Conservation (phyloP, 768 basidiomycete genomes). For the Suillus variegatus region DNA sequence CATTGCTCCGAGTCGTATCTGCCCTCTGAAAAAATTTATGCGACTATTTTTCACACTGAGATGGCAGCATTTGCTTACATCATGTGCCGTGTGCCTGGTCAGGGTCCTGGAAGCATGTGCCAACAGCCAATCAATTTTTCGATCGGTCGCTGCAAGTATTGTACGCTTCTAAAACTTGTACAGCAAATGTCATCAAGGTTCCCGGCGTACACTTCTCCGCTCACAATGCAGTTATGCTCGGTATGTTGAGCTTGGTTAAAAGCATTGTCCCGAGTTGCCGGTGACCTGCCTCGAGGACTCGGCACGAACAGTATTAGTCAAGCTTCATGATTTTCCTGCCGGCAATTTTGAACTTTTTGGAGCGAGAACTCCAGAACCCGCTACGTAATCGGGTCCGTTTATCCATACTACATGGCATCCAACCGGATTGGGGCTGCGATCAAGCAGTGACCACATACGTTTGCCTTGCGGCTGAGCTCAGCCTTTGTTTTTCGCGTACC, state of each 20-base stretch:
- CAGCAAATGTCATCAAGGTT: background rate
- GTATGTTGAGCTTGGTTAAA: background rate
- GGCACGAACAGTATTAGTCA: constrained; percentile 1
- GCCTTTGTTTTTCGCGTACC: background rate
- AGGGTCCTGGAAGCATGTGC: background rate
- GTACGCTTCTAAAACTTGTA: background rate
- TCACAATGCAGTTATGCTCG: background rate
- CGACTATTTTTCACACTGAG: background rate
- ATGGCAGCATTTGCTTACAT: constrained; percentile 1
- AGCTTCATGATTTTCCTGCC: constrained; percentile 2
- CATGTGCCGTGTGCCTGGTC: background rate
- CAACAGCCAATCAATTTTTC: background rate
- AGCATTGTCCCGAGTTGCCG: constrained; percentile 3
- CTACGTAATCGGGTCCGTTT: constrained; percentile 1
- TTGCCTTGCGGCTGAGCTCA: background rate
- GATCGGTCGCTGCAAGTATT: background rate
- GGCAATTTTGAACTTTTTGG: constrained; percentile 1
- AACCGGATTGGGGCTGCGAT: constrained; percentile 2
- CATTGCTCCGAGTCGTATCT: background rate
- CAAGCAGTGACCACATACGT: constrained; percentile 4
- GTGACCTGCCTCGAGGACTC: constrained; percentile 2
- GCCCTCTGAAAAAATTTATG: background rate
- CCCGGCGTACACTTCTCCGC: background rate
- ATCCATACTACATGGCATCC: background rate
- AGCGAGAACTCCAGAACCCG: constrained; percentile 2